Percentiles rank a stretch among this genome's conserved stretches.
These are phyloP conservation scores for Uronychia setigera DNA, from an alignment of 73 alveolate species.

Conservation along the genomic window DNA sequence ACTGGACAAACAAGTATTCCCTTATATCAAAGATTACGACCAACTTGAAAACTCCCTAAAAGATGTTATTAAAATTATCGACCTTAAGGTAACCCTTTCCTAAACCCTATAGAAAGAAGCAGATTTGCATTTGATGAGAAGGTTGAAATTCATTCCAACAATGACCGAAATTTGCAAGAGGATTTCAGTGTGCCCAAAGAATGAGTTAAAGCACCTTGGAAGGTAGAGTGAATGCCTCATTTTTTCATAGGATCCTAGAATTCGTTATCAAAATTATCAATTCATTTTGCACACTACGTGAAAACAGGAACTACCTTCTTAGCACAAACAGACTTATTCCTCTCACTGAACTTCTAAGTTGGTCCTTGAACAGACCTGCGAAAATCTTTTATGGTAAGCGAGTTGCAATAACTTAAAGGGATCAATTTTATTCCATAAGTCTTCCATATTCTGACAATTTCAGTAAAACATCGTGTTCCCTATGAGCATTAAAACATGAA, in stretches of 20 bases:
- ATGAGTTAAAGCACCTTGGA: slow-evolving; percentile 87
- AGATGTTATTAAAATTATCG: slow-evolving; percentile 83
- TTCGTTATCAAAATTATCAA: slow-evolving; percentile 45
- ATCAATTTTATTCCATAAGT: slow-evolving; percentile 71
- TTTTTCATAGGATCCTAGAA: slow-evolving; percentile 22
- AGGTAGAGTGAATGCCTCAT: neutral
- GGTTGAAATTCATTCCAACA: slow-evolving; percentile 82
- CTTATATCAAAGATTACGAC: slow-evolving; percentile 82
- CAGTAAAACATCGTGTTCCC: slow-evolving; percentile 89
- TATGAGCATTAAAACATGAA: slow-evolving; percentile 85
- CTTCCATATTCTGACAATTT: slow-evolving; percentile 83
- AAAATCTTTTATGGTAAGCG: slow-evolving; percentile 80
- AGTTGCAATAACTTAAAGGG: slow-evolving; percentile 30
- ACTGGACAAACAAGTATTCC: slow-evolving; percentile 84
- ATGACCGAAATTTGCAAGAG: slow-evolving; percentile 90
- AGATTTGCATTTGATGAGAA: slow-evolving; percentile 87
- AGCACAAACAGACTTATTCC: slow-evolving; percentile 84
- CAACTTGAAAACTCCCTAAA: slow-evolving; percentile 79
- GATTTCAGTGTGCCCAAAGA: slow-evolving; percentile 85
- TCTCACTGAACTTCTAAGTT: slow-evolving; percentile 82
- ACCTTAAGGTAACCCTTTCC: neutral
- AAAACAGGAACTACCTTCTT: slow-evolving; percentile 91
- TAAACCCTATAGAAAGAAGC: slow-evolving; percentile 75
- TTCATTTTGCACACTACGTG: slow-evolving; percentile 70
- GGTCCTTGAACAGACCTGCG: slow-evolving; percentile 88